These are phyloP conservation scores for Gossypium bickii DNA, from an alignment of 345 rosid species.

Conservation along the genomic window DNA sequence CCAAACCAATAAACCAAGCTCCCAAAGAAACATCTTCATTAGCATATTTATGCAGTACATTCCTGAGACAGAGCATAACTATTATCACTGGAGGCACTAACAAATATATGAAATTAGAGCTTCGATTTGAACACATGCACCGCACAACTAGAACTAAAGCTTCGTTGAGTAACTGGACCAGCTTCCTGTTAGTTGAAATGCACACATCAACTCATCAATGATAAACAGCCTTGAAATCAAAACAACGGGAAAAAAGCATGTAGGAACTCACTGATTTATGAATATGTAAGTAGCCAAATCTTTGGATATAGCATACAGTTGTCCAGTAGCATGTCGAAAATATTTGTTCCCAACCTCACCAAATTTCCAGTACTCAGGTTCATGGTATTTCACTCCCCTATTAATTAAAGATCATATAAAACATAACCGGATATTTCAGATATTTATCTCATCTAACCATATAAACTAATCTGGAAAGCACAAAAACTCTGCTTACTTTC, in stretches of 20 bases:
- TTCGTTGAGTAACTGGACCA: background rate
- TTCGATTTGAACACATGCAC: background rate
- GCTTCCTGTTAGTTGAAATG: conserved; percentile 3
- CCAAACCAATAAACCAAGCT: conserved; percentile 59
- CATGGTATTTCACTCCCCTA: conserved; percentile 84
- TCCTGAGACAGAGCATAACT: conserved; percentile 30
- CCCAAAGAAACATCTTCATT: conserved; percentile 67
- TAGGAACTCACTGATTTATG: conserved; percentile 54
- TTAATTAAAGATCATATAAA: conserved; percentile 11
- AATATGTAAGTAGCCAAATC: conserved; percentile 75
- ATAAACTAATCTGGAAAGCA: background rate
- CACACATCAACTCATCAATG: background rate
- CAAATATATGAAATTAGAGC: background rate
- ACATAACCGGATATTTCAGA: background rate
- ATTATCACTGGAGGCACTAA: conserved; percentile 4
- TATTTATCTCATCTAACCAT: background rate
- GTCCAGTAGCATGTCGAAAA: conserved; percentile 91
- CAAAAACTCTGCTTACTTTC: conserved; percentile 43
- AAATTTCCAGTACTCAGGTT: conserved; percentile 91
- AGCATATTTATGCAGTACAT: conserved; percentile 57
- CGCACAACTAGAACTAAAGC: background rate
- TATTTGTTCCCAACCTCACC: conserved; percentile 70
- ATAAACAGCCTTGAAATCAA: background rate
- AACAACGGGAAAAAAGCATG: background rate
- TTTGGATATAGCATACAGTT: conserved; percentile 81